Evolutionary conservation across 495 filamentous ascomycete species (phyloP).

Genomic region (Staphylotrichum tortipilum): DNA sequence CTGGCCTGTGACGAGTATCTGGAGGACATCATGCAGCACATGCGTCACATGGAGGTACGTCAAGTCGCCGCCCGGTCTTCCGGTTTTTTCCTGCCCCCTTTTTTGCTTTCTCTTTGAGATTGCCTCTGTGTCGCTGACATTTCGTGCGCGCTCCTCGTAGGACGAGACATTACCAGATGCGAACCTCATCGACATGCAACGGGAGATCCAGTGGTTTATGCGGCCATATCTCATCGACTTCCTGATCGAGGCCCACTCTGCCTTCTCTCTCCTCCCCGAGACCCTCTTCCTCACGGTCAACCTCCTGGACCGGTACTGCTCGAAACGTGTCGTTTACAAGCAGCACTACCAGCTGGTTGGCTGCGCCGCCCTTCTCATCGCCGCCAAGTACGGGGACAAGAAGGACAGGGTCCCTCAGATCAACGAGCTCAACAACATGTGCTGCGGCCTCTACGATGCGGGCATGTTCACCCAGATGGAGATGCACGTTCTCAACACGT

Average conservation of each 20-base stretch:
- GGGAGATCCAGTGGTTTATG: constrained; percentile 99
- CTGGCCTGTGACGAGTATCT: constrained; percentile 79
- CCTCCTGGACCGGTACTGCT: constrained; percentile 94
- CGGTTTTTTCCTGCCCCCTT: too few relatives aligned
- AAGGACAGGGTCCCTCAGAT: constrained; percentile 96
- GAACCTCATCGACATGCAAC: constrained; percentile 95
- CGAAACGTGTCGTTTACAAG: constrained; percentile 97
- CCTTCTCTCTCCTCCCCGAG: constrained; percentile 87
- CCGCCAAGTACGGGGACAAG: constrained; percentile 96
- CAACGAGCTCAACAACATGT: constrained; percentile 95
- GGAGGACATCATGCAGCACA: constrained; percentile 84
- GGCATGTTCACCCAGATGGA: constrained; percentile 99
- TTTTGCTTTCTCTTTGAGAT: too few relatives aligned
- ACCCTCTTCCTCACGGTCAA: constrained; percentile 95
- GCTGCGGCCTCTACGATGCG: constrained; percentile 94
- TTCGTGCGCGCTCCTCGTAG: constrained; percentile 35
- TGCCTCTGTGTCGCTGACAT: too few relatives aligned
- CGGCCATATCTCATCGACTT: constrained; percentile 97
- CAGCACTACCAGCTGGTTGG: constrained; percentile 97
- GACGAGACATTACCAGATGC: constrained; percentile 86
- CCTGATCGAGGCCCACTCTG: constrained; percentile 91
- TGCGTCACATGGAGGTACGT: constrained; percentile 92
- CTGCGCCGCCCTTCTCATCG: constrained; percentile 91
- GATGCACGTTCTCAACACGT: constrained; percentile 97
- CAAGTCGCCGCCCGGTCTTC: too few relatives aligned